Evolutionary conservation across 257 asterid species (phyloP).

Genomic region (Solanum piurae): DNA sequence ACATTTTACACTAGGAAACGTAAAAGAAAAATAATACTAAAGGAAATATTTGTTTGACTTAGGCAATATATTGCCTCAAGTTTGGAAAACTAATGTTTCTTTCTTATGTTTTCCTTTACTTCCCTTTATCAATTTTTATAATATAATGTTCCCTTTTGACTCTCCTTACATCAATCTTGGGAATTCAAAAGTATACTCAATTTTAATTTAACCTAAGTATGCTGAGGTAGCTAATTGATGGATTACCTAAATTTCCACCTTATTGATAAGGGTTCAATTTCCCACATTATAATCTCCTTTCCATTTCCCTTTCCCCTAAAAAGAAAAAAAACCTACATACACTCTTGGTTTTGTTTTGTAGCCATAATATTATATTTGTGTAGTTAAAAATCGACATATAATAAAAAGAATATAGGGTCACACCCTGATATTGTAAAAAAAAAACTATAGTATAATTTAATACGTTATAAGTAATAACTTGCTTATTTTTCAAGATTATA

Average conservation of each 20-base stretch:
- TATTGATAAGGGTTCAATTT: not conserved
- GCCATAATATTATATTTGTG: not conserved
- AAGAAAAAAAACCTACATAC: not conserved
- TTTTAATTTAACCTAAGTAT: not conserved
- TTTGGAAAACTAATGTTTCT: not conserved
- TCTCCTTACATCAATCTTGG: not conserved
- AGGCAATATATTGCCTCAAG: not conserved
- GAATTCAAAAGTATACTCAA: not conserved
- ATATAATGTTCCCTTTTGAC: not conserved
- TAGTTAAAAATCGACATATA: not conserved
- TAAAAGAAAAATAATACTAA: not conserved
- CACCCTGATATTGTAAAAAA: not conserved
- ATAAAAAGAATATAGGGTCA: not conserved
- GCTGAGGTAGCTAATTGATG: no score
- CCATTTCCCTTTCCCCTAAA: rapidly evolving
- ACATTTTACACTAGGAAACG: not conserved
- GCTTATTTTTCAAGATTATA: not conserved
- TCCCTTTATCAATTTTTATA: not conserved
- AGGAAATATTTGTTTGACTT: slow-evolving; percentile 17
- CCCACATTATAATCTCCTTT: no score
- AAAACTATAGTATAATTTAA: not conserved
- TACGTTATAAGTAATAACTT: not conserved
- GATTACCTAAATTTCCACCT: no score
- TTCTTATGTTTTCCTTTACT: not conserved
- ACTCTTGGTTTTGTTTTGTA: not conserved